phyloP scores from a whole-genome alignment of 2,329 filamentous ascomycete genomes.

The Tolypocladium album region DNA sequence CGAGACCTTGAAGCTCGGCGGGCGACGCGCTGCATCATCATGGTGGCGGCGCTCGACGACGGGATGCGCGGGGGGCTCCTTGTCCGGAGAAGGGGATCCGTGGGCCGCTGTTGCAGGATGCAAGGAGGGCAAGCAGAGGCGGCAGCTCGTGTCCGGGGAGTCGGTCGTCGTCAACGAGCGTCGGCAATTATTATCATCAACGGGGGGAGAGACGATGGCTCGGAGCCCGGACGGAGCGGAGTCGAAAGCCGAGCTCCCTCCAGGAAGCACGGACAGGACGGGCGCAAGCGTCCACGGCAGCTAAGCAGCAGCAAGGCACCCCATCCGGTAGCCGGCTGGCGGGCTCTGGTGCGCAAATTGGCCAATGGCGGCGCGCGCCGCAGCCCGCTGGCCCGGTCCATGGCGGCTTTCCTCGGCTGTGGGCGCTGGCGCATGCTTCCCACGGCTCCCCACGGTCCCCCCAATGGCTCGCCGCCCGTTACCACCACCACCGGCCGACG shows the following conservation, averaged over 20 bases:
- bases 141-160: too few relatives aligned
- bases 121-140: too few relatives aligned
- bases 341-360: conserved; percentile 12
- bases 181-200: neutral
- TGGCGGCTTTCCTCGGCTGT: conserved; percentile 25
- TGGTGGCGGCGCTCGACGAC: neutral
- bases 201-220: neutral
- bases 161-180: neutral
- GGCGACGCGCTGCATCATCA: conserved; percentile 23
- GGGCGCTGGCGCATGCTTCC: neutral
- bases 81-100: too few relatives aligned
- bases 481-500: neutral
- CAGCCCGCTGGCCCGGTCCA: conserved; percentile 10
- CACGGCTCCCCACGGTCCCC: neutral
- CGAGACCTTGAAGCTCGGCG: conserved; percentile 17
- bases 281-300: neutral
- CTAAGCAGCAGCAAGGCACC: too few relatives aligned
- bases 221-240: neutral
- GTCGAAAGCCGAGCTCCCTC: neutral
- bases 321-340: neutral
- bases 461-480: neutral
- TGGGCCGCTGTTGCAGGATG: too few relatives aligned
- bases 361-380: conserved; percentile 13
- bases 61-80: neutral
- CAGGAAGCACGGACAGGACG: too few relatives aligned